Conservation (phyloP, 1,139 yeast species). For the Debaryomyces subglobosus region DNA sequence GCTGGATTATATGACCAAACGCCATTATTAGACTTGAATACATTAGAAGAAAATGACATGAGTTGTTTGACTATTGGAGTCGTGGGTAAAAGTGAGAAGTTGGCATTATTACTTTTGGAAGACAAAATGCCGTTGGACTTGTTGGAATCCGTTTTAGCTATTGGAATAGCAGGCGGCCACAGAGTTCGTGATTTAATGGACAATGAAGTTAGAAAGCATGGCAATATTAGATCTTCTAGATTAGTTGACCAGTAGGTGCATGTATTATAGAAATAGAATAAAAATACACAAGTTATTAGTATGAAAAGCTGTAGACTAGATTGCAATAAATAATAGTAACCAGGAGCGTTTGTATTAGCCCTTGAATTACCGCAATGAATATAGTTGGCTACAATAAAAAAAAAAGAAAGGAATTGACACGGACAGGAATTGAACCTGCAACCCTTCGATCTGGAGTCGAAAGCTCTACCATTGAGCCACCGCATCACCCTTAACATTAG, state of each 20-base stretch:
- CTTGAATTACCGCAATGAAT: not conserved
- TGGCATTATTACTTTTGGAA: constrained; percentile 76
- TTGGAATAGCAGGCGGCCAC: constrained; percentile 90
- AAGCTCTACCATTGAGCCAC: constrained; percentile 95
- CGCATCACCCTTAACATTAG: constrained; percentile 55
- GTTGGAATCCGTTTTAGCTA: constrained; percentile 74
- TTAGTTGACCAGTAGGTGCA: constrained; percentile 13
- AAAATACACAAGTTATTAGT: not conserved
- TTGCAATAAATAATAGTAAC: not conserved
- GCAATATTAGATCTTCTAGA: constrained; percentile 48
- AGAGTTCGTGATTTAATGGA: constrained; percentile 86
- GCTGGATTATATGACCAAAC: constrained; percentile 79
- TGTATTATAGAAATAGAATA: constrained; percentile 8
- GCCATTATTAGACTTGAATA: constrained; percentile 80
- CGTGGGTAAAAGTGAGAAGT: constrained; percentile 78
- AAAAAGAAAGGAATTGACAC: constrained; percentile 28
- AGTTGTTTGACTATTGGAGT: constrained; percentile 82
- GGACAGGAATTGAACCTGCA: constrained; percentile 44
- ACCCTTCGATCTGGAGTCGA: constrained; percentile 67
- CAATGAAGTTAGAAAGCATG: constrained; percentile 73
- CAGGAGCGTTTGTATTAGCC: too few relatives aligned
- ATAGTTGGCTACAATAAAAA: not conserved
- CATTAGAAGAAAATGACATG: constrained; percentile 81
- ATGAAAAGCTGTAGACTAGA: not conserved
- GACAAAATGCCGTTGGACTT: constrained; percentile 84